Conservation (phyloP, 176 grass and related monocot species). For the Hordeum marinum region DNA sequence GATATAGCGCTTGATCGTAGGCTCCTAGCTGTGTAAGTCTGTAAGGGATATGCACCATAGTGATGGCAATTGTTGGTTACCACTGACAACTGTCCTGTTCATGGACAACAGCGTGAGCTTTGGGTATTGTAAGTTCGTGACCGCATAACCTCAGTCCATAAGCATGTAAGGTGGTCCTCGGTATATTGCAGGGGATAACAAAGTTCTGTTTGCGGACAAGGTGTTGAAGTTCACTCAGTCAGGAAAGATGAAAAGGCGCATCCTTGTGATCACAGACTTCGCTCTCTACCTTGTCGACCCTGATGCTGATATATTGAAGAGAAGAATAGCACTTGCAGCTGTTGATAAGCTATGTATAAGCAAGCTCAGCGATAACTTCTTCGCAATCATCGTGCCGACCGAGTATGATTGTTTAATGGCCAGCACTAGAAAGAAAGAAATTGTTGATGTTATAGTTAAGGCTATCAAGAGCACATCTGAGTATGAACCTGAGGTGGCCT, state of each 20-base stretch:
- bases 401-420: slow-evolving; percentile 92
- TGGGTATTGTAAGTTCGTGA: neutral
- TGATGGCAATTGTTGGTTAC: neutral
- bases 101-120: neutral
- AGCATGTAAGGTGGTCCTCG: neutral
- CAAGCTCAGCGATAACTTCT: slow-evolving; percentile 77
- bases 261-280: slow-evolving; percentile 84
- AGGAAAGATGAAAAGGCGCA: slow-evolving; percentile 87
- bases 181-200: slow-evolving; percentile 65
- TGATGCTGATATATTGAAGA: slow-evolving; percentile 78
- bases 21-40: neutral
- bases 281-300: slow-evolving; percentile 92
- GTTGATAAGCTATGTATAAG: slow-evolving; percentile 78
- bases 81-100: neutral
- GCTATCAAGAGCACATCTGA: slow-evolving; percentile 75
- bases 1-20: neutral
- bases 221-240: slow-evolving; percentile 76
- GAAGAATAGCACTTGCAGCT: slow-evolving; percentile 86
- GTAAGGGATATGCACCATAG: neutral
- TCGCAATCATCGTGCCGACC: slow-evolving; percentile 75
- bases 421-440: slow-evolving; percentile 84
- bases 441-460: slow-evolving; percentile 62
- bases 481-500: slow-evolving; percentile 79
- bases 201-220: slow-evolving; percentile 87
- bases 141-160: neutral